These are phyloP conservation scores for Nemania serpens DNA, from an alignment of 2,329 filamentous ascomycete species.

Conservation along the genomic window DNA sequence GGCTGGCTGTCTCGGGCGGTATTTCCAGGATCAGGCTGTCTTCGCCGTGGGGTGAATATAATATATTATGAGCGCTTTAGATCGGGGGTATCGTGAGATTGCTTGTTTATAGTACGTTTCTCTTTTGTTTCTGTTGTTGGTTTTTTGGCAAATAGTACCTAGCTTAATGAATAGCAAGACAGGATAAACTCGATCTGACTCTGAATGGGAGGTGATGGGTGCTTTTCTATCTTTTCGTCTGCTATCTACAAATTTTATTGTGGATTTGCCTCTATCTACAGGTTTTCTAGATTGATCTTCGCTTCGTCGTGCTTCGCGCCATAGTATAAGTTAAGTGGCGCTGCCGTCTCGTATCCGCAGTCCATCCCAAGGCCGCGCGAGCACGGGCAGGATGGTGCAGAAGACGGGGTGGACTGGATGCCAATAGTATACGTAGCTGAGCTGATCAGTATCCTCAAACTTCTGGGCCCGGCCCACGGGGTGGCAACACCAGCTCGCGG, in stretches of 20 bases:
- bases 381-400: background rate
- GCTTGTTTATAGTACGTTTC: background rate
- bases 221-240: conserved; percentile 11
- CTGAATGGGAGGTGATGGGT: background rate
- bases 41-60: conserved; percentile 12
- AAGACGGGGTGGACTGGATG: conserved; percentile 4
- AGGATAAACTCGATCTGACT: background rate
- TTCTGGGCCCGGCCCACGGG: conserved; percentile 25
- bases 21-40: background rate
- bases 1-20: conserved; percentile 1
- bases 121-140: no score
- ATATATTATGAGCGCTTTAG: conserved; percentile 8
- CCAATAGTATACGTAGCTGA: conserved; percentile 9
- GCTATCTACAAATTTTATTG: conserved; percentile 4
- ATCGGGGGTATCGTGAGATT: conserved; percentile 22
- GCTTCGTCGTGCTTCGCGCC: conserved; percentile 12
- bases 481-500: conserved; percentile 24
- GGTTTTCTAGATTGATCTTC: conserved; percentile 1
- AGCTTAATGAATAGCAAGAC: background rate
- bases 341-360: conserved; percentile 17
- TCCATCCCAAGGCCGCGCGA: background rate
- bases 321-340: conserved; percentile 6
- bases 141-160: no score
- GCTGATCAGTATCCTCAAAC: conserved; percentile 26
- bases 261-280: background rate